phyloP scores from a whole-genome alignment of 495 filamentous ascomycete genomes.

The Elaphomyces granulatus region DNA sequence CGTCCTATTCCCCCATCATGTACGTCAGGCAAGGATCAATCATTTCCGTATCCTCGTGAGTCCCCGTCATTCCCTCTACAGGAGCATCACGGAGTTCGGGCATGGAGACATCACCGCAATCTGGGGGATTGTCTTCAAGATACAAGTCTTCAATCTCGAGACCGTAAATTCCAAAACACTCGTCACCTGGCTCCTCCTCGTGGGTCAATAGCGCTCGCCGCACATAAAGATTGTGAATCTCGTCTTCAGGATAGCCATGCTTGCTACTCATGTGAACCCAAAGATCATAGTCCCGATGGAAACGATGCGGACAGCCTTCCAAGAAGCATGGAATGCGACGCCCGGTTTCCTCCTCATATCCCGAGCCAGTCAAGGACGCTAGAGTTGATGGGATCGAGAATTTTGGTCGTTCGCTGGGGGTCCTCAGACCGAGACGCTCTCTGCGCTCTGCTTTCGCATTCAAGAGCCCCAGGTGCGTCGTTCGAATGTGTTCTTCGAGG shows the following conservation, averaged over 20 bases:
- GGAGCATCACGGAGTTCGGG: background rate
- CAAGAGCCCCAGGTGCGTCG: slow-evolving; percentile 48
- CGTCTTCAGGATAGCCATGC: slow-evolving; percentile 35
- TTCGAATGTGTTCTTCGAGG: slow-evolving; percentile 70
- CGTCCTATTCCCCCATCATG: slow-evolving; percentile 8
- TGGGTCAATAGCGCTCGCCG: slow-evolving; percentile 27
- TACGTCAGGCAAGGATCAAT: slow-evolving; percentile 7
- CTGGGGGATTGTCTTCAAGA: background rate
- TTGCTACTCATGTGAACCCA: slow-evolving; percentile 45
- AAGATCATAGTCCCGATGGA: slow-evolving; percentile 53
- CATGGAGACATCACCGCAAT: background rate
- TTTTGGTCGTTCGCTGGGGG: slow-evolving; percentile 10
- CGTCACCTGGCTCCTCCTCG: slow-evolving; percentile 16
- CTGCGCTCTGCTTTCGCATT: slow-evolving; percentile 32
- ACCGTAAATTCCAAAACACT: slow-evolving; percentile 30
- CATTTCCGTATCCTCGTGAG: slow-evolving; percentile 3
- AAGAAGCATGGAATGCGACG: slow-evolving; percentile 43
- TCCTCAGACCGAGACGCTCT: slow-evolving; percentile 21
- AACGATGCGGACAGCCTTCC: slow-evolving; percentile 40
- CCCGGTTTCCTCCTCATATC: slow-evolving; percentile 38
- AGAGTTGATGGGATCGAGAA: slow-evolving; percentile 19
- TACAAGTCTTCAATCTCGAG: slow-evolving; percentile 21
- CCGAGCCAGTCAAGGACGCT: slow-evolving; percentile 43
- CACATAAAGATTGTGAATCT: slow-evolving; percentile 36
- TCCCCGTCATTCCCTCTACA: background rate